A percentile compares a stretch with the other conserved stretches of the same genome.
These are phyloP conservation scores for Zoysia pacifica DNA, from an alignment of 176 grass and related monocot genomes.

Conservation along the genomic window DNA sequence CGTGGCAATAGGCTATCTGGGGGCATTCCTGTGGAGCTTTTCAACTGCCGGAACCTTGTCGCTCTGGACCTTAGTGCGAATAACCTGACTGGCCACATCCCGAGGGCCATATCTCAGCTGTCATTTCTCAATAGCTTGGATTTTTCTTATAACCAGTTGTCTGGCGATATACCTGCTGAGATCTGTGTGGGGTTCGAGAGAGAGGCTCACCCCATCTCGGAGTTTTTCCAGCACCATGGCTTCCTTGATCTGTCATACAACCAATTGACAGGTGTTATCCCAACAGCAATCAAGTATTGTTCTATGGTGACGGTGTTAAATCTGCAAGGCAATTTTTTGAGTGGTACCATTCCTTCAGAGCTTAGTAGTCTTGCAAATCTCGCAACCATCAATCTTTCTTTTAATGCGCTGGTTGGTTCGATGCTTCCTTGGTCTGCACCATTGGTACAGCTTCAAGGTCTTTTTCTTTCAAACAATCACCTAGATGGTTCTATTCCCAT, in stretches of 20 bases:
- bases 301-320: conserved; percentile 62
- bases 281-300: conserved; percentile 70
- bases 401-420: conserved; percentile 64
- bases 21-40: conserved; percentile 77
- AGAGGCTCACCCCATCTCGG: conserved; percentile 70
- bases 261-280: conserved; percentile 69
- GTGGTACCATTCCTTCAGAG: conserved; percentile 75
- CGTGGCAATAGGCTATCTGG: conserved; percentile 81
- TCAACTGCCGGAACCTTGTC: conserved; percentile 81
- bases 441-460: conserved; percentile 68
- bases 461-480: conserved; percentile 82
- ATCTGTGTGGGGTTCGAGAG: conserved; percentile 78
- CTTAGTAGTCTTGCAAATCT: conserved; percentile 73
- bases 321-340: conserved; percentile 80
- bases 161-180: conserved; percentile 69
- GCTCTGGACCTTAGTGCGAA: conserved; percentile 81
- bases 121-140: conserved; percentile 81
- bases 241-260: conserved; percentile 92
- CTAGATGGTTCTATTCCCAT: conserved; percentile 68
- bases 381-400: conserved; percentile 72
- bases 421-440: conserved; percentile 59
- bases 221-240: conserved; percentile 93
- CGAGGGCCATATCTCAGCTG: conserved; percentile 69
- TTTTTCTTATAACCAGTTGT: conserved; percentile 78
- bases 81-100: conserved; percentile 70